Evolutionary conservation across 1,284 basidiomycete genomes (phyloP).

Genomic region (Leccinum pachyderme): DNA sequence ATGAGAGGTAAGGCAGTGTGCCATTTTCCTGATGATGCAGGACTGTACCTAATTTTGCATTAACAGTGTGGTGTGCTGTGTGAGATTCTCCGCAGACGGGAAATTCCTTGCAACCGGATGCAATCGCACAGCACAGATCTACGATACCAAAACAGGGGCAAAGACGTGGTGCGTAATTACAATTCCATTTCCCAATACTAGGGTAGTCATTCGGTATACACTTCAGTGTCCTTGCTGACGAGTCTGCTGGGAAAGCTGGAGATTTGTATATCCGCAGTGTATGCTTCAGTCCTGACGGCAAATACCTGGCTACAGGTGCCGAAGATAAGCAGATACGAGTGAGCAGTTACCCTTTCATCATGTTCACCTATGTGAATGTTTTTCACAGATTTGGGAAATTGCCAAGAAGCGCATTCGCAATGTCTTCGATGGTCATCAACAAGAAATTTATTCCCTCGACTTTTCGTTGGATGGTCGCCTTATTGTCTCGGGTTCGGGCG

Average conservation of each 20-base stretch:
- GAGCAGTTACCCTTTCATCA: slow-evolving; percentile 29
- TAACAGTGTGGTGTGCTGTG: slow-evolving; percentile 74
- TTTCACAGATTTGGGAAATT: slow-evolving; percentile 81
- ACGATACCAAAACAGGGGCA: slow-evolving; percentile 68
- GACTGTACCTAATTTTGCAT: slow-evolving; percentile 10
- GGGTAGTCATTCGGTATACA: slow-evolving; percentile 13
- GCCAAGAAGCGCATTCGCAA: slow-evolving; percentile 67
- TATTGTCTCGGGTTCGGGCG: slow-evolving; percentile 87
- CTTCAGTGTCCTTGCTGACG: slow-evolving; percentile 66
- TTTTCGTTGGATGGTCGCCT: slow-evolving; percentile 80
- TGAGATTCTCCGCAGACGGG: slow-evolving; percentile 80
- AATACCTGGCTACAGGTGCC: slow-evolving; percentile 78
- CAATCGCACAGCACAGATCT: slow-evolving; percentile 75
- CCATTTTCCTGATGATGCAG: background rate
- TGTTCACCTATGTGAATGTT: slow-evolving; percentile 10
- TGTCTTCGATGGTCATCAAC: slow-evolving; percentile 81
- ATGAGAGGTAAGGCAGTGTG: slow-evolving; percentile 74
- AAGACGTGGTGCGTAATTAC: slow-evolving; percentile 52
- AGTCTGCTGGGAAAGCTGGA: slow-evolving; percentile 59
- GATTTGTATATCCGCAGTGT: slow-evolving; percentile 85
- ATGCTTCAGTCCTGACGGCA: slow-evolving; percentile 83
- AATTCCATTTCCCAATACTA: background rate
- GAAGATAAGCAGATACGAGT: slow-evolving; percentile 84
- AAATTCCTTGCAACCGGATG: slow-evolving; percentile 78
- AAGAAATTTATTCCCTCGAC: slow-evolving; percentile 90